Evolutionary conservation across 768 basidiomycete species (phyloP), one percentile per base, ranked within the genome.

Genomic region (Arthromyces matolae): DNA sequence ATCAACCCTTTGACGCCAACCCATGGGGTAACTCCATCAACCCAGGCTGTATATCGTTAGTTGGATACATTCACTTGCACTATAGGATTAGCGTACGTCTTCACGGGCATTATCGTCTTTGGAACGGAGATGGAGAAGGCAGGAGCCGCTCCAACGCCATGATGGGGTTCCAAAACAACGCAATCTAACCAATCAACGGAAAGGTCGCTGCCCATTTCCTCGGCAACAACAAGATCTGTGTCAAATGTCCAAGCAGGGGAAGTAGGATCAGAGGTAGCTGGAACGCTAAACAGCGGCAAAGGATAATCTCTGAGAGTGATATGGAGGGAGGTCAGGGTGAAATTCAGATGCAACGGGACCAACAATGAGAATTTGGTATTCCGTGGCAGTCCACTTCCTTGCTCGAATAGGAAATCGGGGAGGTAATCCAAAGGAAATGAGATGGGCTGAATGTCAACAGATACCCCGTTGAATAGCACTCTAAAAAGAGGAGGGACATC

Each of bases 81-180:
- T 10, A 70, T 65, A 3, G 93, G 90, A 36, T 78, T 76, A 1
- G 89, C 88, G 59, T 94, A 96, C 7, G 86, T 89, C 67, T 98
- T 98, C 57, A 94, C 87, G 0, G 94, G 88, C 89, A 93, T 95
- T 48, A 92, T 85, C 0, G 93, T 94, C 65, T 94, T 96, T 2
- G 93, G 91, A 27, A 95, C 75, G 33, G 67, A 53, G 32, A 93
- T 65, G 20, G 70, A 71, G 38, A 93, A 75, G 5, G 78, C 72
- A 1, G 69, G 64, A 23, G 78, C 71, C 5, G 76, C 79, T 23
- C 70, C 68, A 27, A 75, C 61, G 24, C 80, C 81, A 23, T 78
- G 74, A 45, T 79, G 68, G 3, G 68, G 62, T n/a, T 77, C 75
- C 40, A 86, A 68, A 51, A 96, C 73, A 4, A 74, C 70, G 56